phyloP scores from a whole-genome alignment of 2,329 filamentous ascomycete species.

The Diaporthe ampelina region DNA sequence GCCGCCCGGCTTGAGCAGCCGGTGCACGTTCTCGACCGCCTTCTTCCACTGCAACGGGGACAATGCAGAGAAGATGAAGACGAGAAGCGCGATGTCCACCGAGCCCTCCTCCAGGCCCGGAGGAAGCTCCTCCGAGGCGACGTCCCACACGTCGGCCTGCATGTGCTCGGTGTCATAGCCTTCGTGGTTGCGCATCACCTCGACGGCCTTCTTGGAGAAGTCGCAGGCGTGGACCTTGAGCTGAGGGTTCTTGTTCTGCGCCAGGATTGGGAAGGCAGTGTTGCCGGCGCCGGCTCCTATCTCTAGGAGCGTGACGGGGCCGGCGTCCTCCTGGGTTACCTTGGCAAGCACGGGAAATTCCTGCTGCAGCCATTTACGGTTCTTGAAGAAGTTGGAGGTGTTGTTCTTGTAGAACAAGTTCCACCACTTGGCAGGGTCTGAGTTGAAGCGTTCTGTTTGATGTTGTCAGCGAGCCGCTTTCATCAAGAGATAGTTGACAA shows the following conservation, averaged over 20 bases:
- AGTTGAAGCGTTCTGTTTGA: conserved; percentile 82
- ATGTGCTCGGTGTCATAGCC: conserved; percentile 81
- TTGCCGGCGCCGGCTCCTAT: conserved; percentile 97
- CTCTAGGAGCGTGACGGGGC: conserved; percentile 81
- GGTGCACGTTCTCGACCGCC: conserved; percentile 85
- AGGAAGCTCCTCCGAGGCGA: conserved; percentile 79
- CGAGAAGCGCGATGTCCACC: conserved; percentile 92
- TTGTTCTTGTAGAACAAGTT: conserved; percentile 99
- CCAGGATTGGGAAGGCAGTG: conserved; percentile 91
- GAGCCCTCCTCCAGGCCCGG: conserved; percentile 82
- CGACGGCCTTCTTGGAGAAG: conserved; percentile 94
- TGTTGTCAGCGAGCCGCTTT: conserved; percentile 55
- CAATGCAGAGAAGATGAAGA: conserved; percentile 97
- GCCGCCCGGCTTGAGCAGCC: conserved; percentile 91
- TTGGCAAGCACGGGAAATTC: conserved; percentile 92
- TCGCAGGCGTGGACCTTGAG: conserved; percentile 94
- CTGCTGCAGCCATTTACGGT: conserved; percentile 96
- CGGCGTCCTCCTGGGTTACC: conserved; percentile 79
- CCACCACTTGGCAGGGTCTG: conserved; percentile 95
- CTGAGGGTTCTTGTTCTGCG: conserved; percentile 84
- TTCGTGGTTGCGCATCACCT: conserved; percentile 87
- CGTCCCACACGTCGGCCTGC: conserved; percentile 96
- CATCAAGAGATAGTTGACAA: conserved; percentile 35
- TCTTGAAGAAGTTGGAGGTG: conserved; percentile 97
- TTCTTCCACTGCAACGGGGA: conserved; percentile 86